Evolutionary conservation across 768 basidiomycete species (phyloP), one percentile per base, ranked within the genome.

Genomic region (Kwoniella dejecticola): DNA sequence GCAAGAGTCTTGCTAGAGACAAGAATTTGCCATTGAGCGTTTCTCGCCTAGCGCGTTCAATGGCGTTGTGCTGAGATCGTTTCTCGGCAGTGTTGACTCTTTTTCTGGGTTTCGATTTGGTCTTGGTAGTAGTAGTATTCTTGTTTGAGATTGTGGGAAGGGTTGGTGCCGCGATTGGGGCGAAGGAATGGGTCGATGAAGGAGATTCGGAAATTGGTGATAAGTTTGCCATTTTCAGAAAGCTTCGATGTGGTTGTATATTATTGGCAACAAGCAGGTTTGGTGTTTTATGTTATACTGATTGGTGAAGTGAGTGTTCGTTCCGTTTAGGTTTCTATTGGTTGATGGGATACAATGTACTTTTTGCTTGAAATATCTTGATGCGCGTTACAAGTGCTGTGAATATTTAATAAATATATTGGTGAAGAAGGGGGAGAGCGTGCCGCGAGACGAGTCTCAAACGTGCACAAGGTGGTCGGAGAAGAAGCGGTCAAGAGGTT

Each of bases 11-110:
- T 61, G 95, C 95, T 49, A 97, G 89, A 71, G 66, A 89, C 70
- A 96, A 82, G 82, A 98, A 98, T 60, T 92, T 85, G 54, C 89
- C 86, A 77, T 97, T 99, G 52, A 98, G 82, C 45, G 89, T 93
- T 82, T 98, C 95, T 50, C 95, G 83, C 48, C 95, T 85, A 74
- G 89, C 89, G 52, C 96, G 84, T 82, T 97, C 96, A 60, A 97
- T 91, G 30, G 96, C 95, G 77, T 98, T 99, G 81, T 99, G 95
- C 21, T 90, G 93, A 3, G 92, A 91, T 33, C 95, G 83, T 79
- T 94, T 90, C 79, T 97, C 95, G 52, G 93, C 94, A 53, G 94
- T 97, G 81, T 97, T 97, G 53, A 92, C 93, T 30, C 93, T 86
- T 65, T 91, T 84, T 72, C 85, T 86, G 57, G 90, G 86, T 79